phyloP scores from a whole-genome alignment of 2,329 filamentous ascomycete species.

The Tolypocladium amazonense region DNA sequence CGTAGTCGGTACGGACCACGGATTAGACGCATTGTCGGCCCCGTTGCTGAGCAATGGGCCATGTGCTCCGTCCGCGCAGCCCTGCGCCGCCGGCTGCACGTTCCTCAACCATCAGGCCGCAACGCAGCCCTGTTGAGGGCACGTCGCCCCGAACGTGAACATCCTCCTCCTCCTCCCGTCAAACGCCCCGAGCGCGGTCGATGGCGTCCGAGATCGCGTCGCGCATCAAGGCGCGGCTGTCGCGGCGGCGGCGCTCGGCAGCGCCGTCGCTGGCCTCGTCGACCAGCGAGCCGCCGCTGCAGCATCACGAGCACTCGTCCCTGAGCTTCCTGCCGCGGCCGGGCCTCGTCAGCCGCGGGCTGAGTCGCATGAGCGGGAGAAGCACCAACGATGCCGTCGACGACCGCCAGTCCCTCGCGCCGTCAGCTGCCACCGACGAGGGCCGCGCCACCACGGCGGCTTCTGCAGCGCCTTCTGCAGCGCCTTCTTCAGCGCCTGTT shows the following conservation, averaged over 20 bases:
- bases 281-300: constrained; percentile 10
- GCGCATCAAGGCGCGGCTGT: constrained; percentile 35
- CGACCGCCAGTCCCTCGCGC: background rate
- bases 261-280: constrained; percentile 25
- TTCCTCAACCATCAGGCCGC: background rate
- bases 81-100: background rate
- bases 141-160: background rate
- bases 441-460: no score
- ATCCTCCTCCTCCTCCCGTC: background rate
- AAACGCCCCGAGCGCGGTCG: background rate
- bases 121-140: background rate
- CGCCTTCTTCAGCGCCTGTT: background rate
- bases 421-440: background rate
- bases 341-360: constrained; percentile 1
- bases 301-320: constrained; percentile 5
- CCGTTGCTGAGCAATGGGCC: background rate
- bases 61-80: background rate
- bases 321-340: constrained; percentile 2
- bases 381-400: background rate
- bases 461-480: background rate
- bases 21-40: background rate
- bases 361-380: background rate
- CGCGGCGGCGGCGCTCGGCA: constrained; percentile 29
- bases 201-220: constrained; percentile 36
- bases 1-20: no score